Evolutionary conservation across 768 basidiomycete species (phyloP), one percentile per base, ranked within the genome.

Genomic region (Amyloporia xantha): DNA sequence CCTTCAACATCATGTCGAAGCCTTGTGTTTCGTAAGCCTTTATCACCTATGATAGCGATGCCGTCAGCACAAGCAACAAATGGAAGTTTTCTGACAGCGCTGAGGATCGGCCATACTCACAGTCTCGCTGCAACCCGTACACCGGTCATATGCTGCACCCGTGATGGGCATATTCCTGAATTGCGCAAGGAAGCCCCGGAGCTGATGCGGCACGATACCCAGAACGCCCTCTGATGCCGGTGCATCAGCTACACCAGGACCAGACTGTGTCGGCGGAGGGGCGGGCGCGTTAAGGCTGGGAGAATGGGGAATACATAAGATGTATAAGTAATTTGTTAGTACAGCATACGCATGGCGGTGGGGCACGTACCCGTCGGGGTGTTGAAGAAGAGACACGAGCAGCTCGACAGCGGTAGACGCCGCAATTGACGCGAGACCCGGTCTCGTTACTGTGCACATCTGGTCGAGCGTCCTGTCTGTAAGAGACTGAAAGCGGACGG

Each of bases 391-490:
- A 0, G 91, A 89, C 1, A 90, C 83, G 20, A 98, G 77, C 7
- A 99, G 73, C 63, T 99, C 96, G 1, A 97, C 95, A 0, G 92
- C 93, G 0, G 86, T 88, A 0, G 94, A 85, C 1, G 88, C 81
- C 0, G 96, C 96, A 44, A 97, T 91, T 0, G 91, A 81, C 0
- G 95, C 96, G 1, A 98, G 75, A 0, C 95, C 95, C 0, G 96
- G 96, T 19, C 96, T 74, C 0, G 95, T 97, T 25, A 99, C 96
- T 1, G 96, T 98, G 63, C 96, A 99, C 95, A 97, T 97, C 64
- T 98, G 95, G 64, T 98, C 96, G 12, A 98, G 77, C 3, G 94
- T 95, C 36, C 93, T 78, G 63, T 98, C 95, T 0, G 88, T 86
- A 37, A 87, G 66, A 2, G 79, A 81, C 83, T 77, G 54, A 24